Evolutionary conservation across 2,329 filamentous ascomycete genomes (phyloP), one percentile per base, ranked within the genome.

Genomic region (Calonectria pseudoturangicola): DNA sequence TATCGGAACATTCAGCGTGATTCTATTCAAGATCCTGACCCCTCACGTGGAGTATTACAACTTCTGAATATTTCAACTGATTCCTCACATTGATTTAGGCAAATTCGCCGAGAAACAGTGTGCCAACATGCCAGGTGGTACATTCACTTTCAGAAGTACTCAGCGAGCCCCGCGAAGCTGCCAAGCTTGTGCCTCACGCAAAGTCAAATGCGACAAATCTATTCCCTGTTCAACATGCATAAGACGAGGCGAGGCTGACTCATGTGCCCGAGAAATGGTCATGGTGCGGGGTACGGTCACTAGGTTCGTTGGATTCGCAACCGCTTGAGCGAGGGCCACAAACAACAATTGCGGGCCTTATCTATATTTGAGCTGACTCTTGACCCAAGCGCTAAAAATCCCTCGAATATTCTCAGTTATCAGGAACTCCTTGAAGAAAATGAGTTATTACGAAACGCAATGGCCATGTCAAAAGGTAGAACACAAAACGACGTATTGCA

Each of bases 91-190:
- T 33, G 9, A 33, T 33, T 33, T 9, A 33, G 9, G 4, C 30
- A 5, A 33, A 33, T 9, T 33, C 30, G 30, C 4, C 9, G 5
- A 33, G 30, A 5, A 33, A 33, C 5, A 9, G 30, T 33, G 30
- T 33, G 9, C 9, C 9, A 13, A 43, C n/a, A 69, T 72, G 66
- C 21, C 56, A 39, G 36, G 16, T 8, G n/a, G 62, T 41, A 28
- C 47, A 3, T 54, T 48, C 1, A 4, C 64, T 48, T 63, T 75
- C 30, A 65, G 76, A 9, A 73, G 72, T 25, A 77, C 78, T 1
- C 79, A 81, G 68, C 67, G 75, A 41, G 75, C 76, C 5, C 79
- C 79, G 12, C 74, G 75, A 2, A 78, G 74, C 56, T 80, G 79
- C 60, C 50, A 66, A 10, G 51, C 73, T 6, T 81, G 79, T 43